Evolutionary conservation across 768 basidiomycete genomes (phyloP).

Genomic region (Suillus brevipes): DNA sequence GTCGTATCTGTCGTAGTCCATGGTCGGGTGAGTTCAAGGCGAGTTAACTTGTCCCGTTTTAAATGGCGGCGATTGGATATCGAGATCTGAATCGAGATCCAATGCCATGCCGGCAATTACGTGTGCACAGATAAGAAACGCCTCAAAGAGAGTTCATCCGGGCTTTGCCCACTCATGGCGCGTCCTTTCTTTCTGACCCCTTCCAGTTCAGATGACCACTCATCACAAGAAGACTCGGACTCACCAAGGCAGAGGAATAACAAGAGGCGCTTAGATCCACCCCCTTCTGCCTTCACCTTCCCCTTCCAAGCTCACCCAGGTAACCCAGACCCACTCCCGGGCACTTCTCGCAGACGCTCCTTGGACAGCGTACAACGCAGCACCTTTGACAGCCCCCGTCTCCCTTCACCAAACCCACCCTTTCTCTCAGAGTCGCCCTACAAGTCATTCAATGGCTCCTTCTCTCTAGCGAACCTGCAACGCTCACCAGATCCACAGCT

Average conservation of each 20-base stretch:
- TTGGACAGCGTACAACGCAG: conserved; percentile 36
- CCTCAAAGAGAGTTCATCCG: not conserved
- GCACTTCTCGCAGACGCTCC: conserved; percentile 39
- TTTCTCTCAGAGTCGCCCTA: conserved; percentile 46
- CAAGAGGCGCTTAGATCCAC: conserved; percentile 20
- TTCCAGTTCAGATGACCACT: conserved; percentile 23
- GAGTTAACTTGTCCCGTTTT: too few relatives aligned
- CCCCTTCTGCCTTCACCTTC: conserved; percentile 42
- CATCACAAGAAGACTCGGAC: conserved; percentile 23
- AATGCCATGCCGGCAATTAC: not conserved
- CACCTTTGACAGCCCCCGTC: conserved; percentile 14
- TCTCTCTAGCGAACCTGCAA: conserved; percentile 31
- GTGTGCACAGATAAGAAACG: conserved; percentile 1
- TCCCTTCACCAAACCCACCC: conserved; percentile 48
- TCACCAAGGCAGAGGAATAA: conserved; percentile 17
- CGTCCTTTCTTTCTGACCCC: conserved; percentile 39
- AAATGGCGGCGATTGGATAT: too few relatives aligned
- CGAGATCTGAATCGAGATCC: too few relatives aligned
- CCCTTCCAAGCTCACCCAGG: conserved; percentile 67
- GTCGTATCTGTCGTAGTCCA: conserved; percentile 38
- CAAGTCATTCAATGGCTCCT: conserved; percentile 28
- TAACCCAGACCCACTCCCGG: conserved; percentile 60
- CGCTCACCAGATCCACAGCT: conserved; percentile 31
- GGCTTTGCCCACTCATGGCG: conserved; percentile 12
- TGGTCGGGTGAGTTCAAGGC: conserved; percentile 3